Evolutionary conservation across 495 filamentous ascomycete species (phyloP).

Genomic region (Podospora bellae-mahoneyi): DNA sequence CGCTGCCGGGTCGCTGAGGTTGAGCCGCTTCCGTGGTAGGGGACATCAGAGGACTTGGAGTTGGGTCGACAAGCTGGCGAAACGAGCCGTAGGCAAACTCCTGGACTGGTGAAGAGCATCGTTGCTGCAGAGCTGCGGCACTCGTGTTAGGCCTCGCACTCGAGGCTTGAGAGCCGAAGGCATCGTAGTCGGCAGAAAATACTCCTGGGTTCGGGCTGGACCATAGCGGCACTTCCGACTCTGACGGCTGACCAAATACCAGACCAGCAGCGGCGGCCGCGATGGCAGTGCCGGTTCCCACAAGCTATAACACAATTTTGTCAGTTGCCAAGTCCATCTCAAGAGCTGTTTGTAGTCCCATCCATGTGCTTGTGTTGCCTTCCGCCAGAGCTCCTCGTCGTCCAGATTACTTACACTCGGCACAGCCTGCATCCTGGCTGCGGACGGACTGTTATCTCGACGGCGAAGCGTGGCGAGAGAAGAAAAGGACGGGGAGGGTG

Average conservation of each 20-base stretch:
- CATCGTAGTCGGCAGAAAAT: conserved; percentile 42
- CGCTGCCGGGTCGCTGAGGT: conserved; percentile 25
- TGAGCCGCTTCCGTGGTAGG: conserved; percentile 33
- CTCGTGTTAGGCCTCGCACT: conserved; percentile 44
- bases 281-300: conserved; percentile 57
- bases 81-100: conserved; percentile 36
- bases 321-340: conserved; percentile 15
- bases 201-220: conserved; percentile 42
- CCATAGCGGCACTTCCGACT: conserved; percentile 28
- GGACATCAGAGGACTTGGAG: conserved; percentile 29
- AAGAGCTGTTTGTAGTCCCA: not conserved
- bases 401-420: conserved; percentile 47
- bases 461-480: conserved; percentile 37
- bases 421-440: conserved; percentile 58
- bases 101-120: conserved; percentile 33
- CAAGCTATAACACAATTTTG: conserved; percentile 40
- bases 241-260: conserved; percentile 50
- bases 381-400: not conserved
- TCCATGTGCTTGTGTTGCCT: not conserved
- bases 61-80: conserved; percentile 26
- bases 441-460: conserved; percentile 40
- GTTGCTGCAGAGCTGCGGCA: conserved; percentile 28
- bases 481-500: conserved; percentile 36
- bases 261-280: conserved; percentile 57
- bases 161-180: conserved; percentile 31